These are phyloP conservation scores for Boletus rubropictus DNA, from an alignment of 768 basidiomycete genomes.

Conservation along the genomic window DNA sequence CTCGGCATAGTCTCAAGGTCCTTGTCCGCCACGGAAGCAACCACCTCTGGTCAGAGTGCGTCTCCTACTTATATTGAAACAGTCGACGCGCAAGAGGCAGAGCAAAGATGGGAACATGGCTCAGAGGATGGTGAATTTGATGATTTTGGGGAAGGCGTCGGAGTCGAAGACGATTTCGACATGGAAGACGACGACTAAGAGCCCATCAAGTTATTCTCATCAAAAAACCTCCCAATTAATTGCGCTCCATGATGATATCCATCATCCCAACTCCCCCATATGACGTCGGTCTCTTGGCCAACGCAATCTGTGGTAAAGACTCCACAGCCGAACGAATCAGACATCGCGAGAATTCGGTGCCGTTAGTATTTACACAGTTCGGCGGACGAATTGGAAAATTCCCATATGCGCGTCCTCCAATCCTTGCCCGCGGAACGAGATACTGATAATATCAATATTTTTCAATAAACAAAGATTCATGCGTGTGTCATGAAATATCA, in stretches of 20 bases:
- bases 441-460: conserved; percentile 16
- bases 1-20: conserved; percentile 50
- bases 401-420: conserved; percentile 16
- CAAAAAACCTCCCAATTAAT: not conserved
- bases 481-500: conserved; percentile 2
- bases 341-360: not conserved
- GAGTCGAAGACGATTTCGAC: conserved; percentile 67
- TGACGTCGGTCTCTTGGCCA: not conserved
- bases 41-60: not conserved
- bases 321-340: not conserved
- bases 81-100: conserved; percentile 18
- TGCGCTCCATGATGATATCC: not conserved
- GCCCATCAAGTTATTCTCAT: not conserved
- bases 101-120: conserved; percentile 31
- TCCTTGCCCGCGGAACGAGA: conserved; percentile 32
- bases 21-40: conserved; percentile 12
- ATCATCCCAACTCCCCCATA: not conserved
- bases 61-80: not conserved
- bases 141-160: conserved; percentile 59
- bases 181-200: conserved; percentile 49
- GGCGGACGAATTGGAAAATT: not conserved
- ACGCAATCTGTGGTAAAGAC: not conserved
- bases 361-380: not conserved
- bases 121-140: conserved; percentile 56
- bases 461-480: not conserved